phyloP scores from a whole-genome alignment of 1,284 basidiomycete species.

The Fomitopsis palustris region DNA sequence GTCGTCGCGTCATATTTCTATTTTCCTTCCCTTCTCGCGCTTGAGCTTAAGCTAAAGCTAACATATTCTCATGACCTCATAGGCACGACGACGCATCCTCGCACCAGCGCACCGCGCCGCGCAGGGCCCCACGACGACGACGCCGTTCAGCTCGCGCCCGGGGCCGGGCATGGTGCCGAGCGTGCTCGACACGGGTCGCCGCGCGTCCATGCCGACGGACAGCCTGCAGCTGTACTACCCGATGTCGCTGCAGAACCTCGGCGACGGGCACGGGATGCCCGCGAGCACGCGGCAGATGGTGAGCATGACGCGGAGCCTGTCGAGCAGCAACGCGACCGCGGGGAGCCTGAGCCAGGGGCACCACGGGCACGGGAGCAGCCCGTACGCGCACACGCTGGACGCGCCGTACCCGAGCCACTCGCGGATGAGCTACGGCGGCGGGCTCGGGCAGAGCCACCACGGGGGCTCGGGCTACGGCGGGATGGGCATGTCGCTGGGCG shows the following conservation, averaged over 20 bases:
- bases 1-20: slow-evolving; percentile 11
- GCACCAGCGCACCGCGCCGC: slow-evolving; percentile 75
- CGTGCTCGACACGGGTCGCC: slow-evolving; percentile 30
- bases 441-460: slow-evolving; percentile 15
- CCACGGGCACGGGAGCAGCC: slow-evolving; percentile 22
- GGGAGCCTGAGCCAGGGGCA: slow-evolving; percentile 20
- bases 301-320: slow-evolving; percentile 26
- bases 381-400: slow-evolving; percentile 22
- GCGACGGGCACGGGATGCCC: slow-evolving; percentile 16
- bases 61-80: slow-evolving; percentile 7
- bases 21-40: slow-evolving; percentile 3
- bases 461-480: slow-evolving; percentile 14
- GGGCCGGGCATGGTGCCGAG: slow-evolving; percentile 34
- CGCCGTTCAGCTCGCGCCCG: slow-evolving; percentile 50
- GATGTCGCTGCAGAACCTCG: slow-evolving; percentile 60
- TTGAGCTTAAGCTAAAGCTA: slow-evolving; percentile 3
- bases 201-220: slow-evolving; percentile 48
- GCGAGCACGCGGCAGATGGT: slow-evolving; percentile 28
- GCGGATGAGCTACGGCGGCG: slow-evolving; percentile 21
- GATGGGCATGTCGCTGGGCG: slow-evolving; percentile 21
- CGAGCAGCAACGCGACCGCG: slow-evolving; percentile 23
- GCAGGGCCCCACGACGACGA: slow-evolving; percentile 69
- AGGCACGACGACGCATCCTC: slow-evolving; percentile 79
- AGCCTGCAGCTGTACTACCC: slow-evolving; percentile 69
- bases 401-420: slow-evolving; percentile 16